A percentile compares a stretch with the other conserved stretches of the same genome.
Conservation (phyloP, 2,329 filamentous ascomycete species). For the Monilinia fructigena region DNA sequence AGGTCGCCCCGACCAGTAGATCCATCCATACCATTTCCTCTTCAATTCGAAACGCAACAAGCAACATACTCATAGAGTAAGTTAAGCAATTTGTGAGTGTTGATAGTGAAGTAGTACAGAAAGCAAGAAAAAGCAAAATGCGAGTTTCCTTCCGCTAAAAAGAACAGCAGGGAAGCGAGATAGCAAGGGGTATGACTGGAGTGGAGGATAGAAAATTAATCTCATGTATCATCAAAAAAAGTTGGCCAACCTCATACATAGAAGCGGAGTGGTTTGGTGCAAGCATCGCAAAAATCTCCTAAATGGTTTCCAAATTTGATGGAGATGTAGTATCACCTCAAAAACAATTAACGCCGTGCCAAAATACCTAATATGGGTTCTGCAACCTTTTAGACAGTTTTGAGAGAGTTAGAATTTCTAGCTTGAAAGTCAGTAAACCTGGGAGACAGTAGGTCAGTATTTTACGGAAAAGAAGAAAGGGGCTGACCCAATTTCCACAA, state of each 20-base stretch:
- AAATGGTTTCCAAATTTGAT: slow-evolving; percentile 42
- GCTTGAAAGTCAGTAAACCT: slow-evolving; percentile 30
- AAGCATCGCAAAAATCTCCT: slow-evolving; percentile 35
- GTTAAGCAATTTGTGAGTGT: slow-evolving; percentile 12
- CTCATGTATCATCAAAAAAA: slow-evolving; percentile 29
- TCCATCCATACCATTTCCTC: slow-evolving; percentile 24
- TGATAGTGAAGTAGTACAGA: slow-evolving; percentile 27
- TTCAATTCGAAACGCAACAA: slow-evolving; percentile 16
- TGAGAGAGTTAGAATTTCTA: slow-evolving; percentile 53
- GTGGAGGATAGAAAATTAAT: slow-evolving; percentile 39
- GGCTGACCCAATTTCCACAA: slow-evolving; percentile 70
- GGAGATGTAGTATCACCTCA: slow-evolving; percentile 40
- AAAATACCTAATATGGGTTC: slow-evolving; percentile 35
- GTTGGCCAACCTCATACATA: slow-evolving; percentile 48
- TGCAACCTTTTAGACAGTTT: slow-evolving; percentile 48
- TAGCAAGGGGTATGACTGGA: slow-evolving; percentile 41
- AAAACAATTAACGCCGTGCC: slow-evolving; percentile 39
- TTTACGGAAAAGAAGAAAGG: slow-evolving; percentile 18
- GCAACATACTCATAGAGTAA: slow-evolving; percentile 28
- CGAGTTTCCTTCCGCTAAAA: slow-evolving; percentile 36
- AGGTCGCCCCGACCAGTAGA: slow-evolving; percentile 39
- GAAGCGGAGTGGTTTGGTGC: slow-evolving; percentile 41
- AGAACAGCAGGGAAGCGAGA: slow-evolving; percentile 38
- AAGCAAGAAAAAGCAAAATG: slow-evolving; percentile 39
- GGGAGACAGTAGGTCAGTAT: slow-evolving; percentile 31